Evolutionary conservation across 768 basidiomycete genomes (phyloP), one percentile per base, ranked within the genome.

Genomic region (Suillus subluteus): DNA sequence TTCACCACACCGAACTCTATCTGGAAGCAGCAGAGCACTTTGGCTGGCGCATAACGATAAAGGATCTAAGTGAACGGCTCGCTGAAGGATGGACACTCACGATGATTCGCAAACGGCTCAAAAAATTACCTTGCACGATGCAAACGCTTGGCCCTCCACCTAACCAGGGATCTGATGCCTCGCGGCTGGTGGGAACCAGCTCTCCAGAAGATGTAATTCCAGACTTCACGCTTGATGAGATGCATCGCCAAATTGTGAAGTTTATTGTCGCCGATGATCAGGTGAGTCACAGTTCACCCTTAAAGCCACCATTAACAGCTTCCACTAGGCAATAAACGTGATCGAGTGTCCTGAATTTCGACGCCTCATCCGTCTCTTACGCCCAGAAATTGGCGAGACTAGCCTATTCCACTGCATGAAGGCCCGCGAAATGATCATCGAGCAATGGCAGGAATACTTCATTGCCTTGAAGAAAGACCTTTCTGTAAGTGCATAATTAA

Each of bases 331-430:
- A 12, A 50, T 50, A 26, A 50, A 50, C 6, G 64, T 77, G 35
- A 67, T 76, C 30, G 71, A 76, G 50, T 66, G 69, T 58, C 62
- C 30, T 32, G 70, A 75, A 30, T 77, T 77, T 59, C 37, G 70
- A 3, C 44, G 71, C 54, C 70, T 77, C 7, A 62, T 77, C 23
- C 56, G 70, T 12, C 56, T 74, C 12, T 52, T 77, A 15, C 67
- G 58, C 21, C 64, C 70, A 30, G 68, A 74, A 21, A 68, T 77
- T 58, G 40, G 65, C 13, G 68, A 75, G 23, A 54, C 65, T 9
- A 71, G 74, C 37, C 73, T 77, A 21, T 76, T 71, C 15, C 75
- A 73, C 38, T 58, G 68, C 32, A 72, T 69, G 6, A 73, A 73
- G 56, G 38, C 76, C 44, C 44, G 65, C 2, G 56, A 67, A 23